Evolutionary conservation across 2,329 filamentous ascomycete genomes (phyloP).

Genomic region (Aspergillus tamarii): DNA sequence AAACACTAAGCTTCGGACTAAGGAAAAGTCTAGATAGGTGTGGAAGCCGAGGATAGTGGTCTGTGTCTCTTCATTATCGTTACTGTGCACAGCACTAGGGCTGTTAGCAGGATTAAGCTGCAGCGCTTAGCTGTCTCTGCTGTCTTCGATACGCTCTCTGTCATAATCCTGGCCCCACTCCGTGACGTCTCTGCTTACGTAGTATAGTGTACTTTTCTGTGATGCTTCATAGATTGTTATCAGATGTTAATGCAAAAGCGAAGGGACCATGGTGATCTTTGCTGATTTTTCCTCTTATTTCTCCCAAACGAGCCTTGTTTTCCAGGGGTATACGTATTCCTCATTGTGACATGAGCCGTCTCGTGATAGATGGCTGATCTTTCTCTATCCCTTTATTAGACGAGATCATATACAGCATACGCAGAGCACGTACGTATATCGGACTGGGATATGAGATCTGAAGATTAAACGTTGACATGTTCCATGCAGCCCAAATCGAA

Average conservation of each 20-base stretch:
- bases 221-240: conserved; percentile 5
- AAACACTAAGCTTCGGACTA: conserved; percentile 7
- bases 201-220: conserved; percentile 10
- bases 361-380: background rate
- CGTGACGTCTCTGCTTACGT: conserved; percentile 29
- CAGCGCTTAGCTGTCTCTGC: background rate
- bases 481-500: background rate
- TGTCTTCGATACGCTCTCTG: conserved; percentile 11
- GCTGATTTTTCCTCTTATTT: background rate
- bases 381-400: background rate
- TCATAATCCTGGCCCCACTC: conserved; percentile 20
- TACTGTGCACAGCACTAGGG: background rate
- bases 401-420: too few relatives aligned
- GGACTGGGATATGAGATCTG: background rate
- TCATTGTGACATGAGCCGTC: background rate
- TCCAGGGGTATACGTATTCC: background rate
- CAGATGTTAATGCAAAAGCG: conserved; percentile 2
- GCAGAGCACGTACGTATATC: background rate
- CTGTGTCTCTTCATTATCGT: conserved; percentile 1
- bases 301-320: background rate
- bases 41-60: background rate
- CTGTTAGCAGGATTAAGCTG: background rate
- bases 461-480: background rate
- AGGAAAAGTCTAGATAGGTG: conserved; percentile 7
- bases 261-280: background rate